Conservation (phyloP, 2,329 filamentous ascomycete species). For the Hypoxylon sp. region DNA sequence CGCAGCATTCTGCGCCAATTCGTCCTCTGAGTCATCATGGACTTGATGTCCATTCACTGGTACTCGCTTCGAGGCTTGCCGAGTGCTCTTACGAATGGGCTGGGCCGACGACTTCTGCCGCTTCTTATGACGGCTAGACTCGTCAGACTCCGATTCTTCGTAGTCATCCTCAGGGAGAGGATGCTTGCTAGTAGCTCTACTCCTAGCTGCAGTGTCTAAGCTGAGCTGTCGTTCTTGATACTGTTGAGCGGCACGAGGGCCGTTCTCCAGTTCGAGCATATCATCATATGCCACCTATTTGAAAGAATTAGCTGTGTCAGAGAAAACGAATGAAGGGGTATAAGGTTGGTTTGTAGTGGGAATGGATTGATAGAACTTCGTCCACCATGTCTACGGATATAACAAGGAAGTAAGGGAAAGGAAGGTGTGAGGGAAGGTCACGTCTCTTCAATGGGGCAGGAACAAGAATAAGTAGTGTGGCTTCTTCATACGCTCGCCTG, state of each 20-base stretch:
- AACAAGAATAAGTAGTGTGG: not conserved
- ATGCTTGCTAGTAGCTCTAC: constrained; percentile 31
- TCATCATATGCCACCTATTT: constrained; percentile 53
- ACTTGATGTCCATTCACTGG: constrained; percentile 18
- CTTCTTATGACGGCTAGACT: constrained; percentile 23
- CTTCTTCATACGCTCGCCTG: not conserved
- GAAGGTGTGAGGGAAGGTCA: not conserved
- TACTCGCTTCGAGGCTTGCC: constrained; percentile 25
- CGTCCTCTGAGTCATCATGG: constrained; percentile 51
- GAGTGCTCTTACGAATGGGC: constrained; percentile 38
- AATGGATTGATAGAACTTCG: not conserved
- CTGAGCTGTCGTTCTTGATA: constrained; percentile 43
- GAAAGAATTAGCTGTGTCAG: not conserved
- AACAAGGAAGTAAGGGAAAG: not conserved
- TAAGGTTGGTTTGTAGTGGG: not conserved
- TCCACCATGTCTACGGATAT: not conserved
- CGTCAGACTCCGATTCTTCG: constrained; percentile 44
- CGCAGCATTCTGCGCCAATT: constrained; percentile 48
- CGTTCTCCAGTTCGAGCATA: constrained; percentile 47
- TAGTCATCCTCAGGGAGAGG: constrained; percentile 47
- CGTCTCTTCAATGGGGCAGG: constrained; percentile 1
- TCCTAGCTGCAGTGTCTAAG: constrained; percentile 23
- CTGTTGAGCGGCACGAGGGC: constrained; percentile 42
- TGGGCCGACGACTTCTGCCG: constrained; percentile 26
- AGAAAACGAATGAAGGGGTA: not conserved